Conservation (phyloP, 805 yeast genomes). For the Schwanniomyces occidentalis region DNA sequence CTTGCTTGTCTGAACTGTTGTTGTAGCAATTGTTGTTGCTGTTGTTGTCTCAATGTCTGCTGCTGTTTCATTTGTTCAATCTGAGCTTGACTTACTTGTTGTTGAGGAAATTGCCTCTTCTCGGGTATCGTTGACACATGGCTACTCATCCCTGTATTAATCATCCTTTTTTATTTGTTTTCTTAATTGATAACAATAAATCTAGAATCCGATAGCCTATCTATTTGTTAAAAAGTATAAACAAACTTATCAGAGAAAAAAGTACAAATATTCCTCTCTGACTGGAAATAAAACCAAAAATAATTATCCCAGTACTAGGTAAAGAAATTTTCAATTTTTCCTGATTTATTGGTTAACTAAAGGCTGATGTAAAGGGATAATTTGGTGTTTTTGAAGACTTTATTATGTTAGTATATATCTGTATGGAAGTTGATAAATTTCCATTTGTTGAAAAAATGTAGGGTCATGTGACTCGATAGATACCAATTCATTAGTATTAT, state of each 20-base stretch:
- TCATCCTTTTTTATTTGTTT: background rate
- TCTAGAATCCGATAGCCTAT: too few relatives aligned
- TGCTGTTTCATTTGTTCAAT: conserved; percentile 23
- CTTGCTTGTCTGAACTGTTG: conserved; percentile 21
- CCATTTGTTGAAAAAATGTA: too few relatives aligned
- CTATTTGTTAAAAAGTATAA: background rate
- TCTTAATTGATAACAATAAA: conserved; percentile 2
- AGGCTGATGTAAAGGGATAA: too few relatives aligned
- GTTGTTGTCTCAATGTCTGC: conserved; percentile 10
- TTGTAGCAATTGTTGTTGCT: conserved; percentile 21
- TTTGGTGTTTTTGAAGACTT: too few relatives aligned
- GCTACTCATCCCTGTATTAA: conserved; percentile 1
- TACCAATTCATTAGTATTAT: too few relatives aligned
- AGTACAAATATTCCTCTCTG: background rate
- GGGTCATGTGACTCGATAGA: too few relatives aligned
- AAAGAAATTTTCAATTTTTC: too few relatives aligned
- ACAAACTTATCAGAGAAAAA: background rate
- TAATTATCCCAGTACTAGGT: too few relatives aligned
- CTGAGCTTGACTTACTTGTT: conserved; percentile 19
- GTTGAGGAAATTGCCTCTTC: conserved; percentile 20
- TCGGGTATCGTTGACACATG: conserved; percentile 3
- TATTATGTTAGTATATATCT: too few relatives aligned
- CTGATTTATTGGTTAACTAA: too few relatives aligned
- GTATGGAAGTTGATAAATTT: too few relatives aligned
- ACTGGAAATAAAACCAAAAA: background rate